Base-by-base conservation (phyloP, 441 rosid genomes). In the Arabidopsis lyrata region DNA sequence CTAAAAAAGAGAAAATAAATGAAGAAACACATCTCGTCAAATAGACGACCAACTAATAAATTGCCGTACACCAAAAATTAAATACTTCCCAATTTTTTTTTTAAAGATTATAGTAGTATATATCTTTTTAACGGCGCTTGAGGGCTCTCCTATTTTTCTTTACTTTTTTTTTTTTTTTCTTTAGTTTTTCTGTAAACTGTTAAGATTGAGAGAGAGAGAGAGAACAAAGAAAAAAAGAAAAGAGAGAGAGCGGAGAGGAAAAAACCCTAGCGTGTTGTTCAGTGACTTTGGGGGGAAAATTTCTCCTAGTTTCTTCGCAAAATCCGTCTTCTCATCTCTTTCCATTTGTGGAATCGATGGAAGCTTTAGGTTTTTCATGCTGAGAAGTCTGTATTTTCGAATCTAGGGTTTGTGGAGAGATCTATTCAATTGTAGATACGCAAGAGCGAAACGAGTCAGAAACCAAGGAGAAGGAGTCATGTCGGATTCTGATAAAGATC, bases 401-500 rank as follows among this genome's bases (percentile, higher is more conserved):
- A 55, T 58, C 65, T 76, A 78, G 80, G 88, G 83, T 83, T 82
- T 83, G 59, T 31, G 4, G 31, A 56, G 78, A 70, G 81, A 39
- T 76, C 66, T 68, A 29, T 29, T 29, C 31, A 66, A 32, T 29
- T 61, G 27, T 38, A 29, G 57, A 61, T 63, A 48, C 66, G 49
- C 62, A 34, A 41, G 36, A 41, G 50, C 59, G 22, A 15, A 62
- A 63, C 32, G 57, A 60, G 59, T 39, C 52, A 34, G 38, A 56
- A 29, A 45, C 13, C 31, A 32, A 55, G 20, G n/a, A 70, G 62
- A 69, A 27, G 57, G 53, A 68, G 49, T 29, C 50, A 83, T 87
- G 97, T 77, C 89, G 63, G 81, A 84, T 60, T 59, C 86, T 32
- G 91, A 87, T 65, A 83, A 78, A 63, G 96, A 88, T 83, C 82